These are phyloP conservation scores for Tilletiaria anomala DNA, from an alignment of 1,284 basidiomycete species.

Conservation along the genomic window DNA sequence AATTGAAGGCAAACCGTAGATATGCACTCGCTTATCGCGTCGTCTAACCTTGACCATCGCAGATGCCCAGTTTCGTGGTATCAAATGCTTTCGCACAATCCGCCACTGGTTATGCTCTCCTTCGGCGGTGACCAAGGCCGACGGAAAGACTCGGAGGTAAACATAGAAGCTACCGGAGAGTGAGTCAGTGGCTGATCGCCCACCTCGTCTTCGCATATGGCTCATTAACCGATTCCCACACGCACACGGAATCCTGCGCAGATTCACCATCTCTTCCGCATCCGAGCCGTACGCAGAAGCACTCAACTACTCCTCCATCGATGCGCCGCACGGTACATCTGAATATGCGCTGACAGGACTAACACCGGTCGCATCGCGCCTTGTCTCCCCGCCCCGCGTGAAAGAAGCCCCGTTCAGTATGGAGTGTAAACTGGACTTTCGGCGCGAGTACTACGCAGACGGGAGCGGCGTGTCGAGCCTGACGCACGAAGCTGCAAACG, in stretches of 20 bases:
- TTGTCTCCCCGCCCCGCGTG: slow-evolving; percentile 16
- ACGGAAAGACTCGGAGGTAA: slow-evolving; percentile 23
- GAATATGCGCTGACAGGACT: slow-evolving; percentile 22
- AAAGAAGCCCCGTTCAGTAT: slow-evolving; percentile 28
- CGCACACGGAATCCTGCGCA: neutral
- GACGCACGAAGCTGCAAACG: no score
- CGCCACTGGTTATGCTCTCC: slow-evolving; percentile 23
- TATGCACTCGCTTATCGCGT: neutral
- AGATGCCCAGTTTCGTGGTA: slow-evolving; percentile 23
- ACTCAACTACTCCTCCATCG: slow-evolving; percentile 24
- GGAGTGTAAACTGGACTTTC: slow-evolving; percentile 23
- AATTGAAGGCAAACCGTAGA: neutral
- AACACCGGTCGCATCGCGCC: slow-evolving; percentile 19
- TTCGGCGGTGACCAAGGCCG: slow-evolving; percentile 16
- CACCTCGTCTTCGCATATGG: slow-evolving; percentile 9
- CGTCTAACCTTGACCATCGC: neutral
- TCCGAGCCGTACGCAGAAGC: slow-evolving; percentile 25
- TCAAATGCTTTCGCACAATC: slow-evolving; percentile 27
- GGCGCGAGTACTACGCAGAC: slow-evolving; percentile 12
- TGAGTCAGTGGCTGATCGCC: no score
- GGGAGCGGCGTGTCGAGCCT: no score
- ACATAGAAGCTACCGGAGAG: slow-evolving; percentile 15
- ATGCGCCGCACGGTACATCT: slow-evolving; percentile 15
- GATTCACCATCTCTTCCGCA: slow-evolving; percentile 3
- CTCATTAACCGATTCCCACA: neutral